Evolutionary conservation across 176 grass and related monocot genomes (phyloP), one percentile per base, ranked within the genome.

Genomic region (Paspalum vaginatum): DNA sequence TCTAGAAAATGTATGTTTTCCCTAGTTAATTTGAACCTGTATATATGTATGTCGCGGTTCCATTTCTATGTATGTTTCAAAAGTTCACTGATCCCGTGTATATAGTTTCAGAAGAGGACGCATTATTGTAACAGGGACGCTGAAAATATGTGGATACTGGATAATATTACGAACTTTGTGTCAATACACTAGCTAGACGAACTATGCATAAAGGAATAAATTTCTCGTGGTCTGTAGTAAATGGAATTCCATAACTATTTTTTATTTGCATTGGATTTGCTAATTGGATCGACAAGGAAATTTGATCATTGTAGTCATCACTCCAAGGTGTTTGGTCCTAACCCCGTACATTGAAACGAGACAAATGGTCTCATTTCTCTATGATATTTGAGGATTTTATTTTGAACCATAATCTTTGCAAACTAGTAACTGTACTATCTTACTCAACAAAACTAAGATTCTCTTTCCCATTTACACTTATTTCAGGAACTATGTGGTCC

Each of bases 401-500:
- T 72, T 76, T 37, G 24, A 54, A 65, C 11, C 20, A 66, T 4
- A 37, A 57, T 16, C 41, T 18, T 68, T 39, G 32, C 32, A 43
- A 68, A 41, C n/a, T 57, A n/a, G 25, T 10, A 64, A 44, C 1
- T 52, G 37, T 59, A 75, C 43, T n/a, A 40, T 44, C 17, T 82
- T n/a, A 68, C 25, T 1, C 17, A 3, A 37, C 13, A 20, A 49
- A 72, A 88, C 37, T 75, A 26, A 80, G 27, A 22, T 65, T 41
- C 0, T 15, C 3, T 44, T 80, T 24, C 20, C 10, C 15, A 7
- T 67, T 85, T 86, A 43, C 48, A 24, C 50, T 13, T 63, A 12
- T 68, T 91, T 59, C 82, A 98, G 92, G 79, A 98, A 98, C 76
- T 98, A 94, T 89, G 95, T 94, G 51, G 83, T 98, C 46, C 95